Conservation (phyloP, 805 yeast genomes). For the Saccharomycopsis babjevae region DNA sequence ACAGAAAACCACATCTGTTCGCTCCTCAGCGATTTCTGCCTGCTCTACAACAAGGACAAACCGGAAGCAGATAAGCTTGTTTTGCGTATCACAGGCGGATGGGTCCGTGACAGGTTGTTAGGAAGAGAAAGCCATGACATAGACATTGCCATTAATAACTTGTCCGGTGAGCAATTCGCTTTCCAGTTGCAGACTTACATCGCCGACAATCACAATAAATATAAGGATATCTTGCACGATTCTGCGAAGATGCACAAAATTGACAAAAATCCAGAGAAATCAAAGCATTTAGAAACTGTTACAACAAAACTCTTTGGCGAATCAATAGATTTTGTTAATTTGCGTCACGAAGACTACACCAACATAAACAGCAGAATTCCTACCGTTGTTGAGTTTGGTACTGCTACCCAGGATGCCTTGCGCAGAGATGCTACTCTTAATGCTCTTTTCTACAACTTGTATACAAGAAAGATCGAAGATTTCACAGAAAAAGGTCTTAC, state of each 20-base stretch:
- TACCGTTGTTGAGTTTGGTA: constrained; percentile 58
- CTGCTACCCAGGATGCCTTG: constrained; percentile 83
- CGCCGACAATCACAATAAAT: constrained; percentile 15
- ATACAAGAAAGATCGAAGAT: constrained; percentile 66
- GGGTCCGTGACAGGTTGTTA: constrained; percentile 92
- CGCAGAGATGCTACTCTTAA: constrained; percentile 94
- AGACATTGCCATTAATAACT: constrained; percentile 79
- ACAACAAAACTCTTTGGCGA: constrained; percentile 75
- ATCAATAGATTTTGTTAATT: constrained; percentile 90
- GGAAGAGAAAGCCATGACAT: constrained; percentile 77
- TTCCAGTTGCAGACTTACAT: constrained; percentile 45
- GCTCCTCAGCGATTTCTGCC: constrained; percentile 33
- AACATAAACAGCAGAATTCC: constrained; percentile 76
- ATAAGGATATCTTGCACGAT: neutral
- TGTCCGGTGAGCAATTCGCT: constrained; percentile 85
- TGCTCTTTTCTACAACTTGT: constrained; percentile 81
- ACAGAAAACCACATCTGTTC: constrained; percentile 34
- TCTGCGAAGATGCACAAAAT: constrained; percentile 60
- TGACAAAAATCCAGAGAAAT: constrained; percentile 87
- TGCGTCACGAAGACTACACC: constrained; percentile 80
- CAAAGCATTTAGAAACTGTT: constrained; percentile 94
- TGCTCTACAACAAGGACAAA: constrained; percentile 25
- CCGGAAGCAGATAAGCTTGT: constrained; percentile 27
- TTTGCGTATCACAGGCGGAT: constrained; percentile 88
- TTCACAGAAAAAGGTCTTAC: constrained; percentile 65